Percentiles rank a stretch among this genome's conserved stretches.
phyloP scores from a whole-genome alignment of 176 grass and related monocot species.

The Cymbopogon citratus region DNA sequence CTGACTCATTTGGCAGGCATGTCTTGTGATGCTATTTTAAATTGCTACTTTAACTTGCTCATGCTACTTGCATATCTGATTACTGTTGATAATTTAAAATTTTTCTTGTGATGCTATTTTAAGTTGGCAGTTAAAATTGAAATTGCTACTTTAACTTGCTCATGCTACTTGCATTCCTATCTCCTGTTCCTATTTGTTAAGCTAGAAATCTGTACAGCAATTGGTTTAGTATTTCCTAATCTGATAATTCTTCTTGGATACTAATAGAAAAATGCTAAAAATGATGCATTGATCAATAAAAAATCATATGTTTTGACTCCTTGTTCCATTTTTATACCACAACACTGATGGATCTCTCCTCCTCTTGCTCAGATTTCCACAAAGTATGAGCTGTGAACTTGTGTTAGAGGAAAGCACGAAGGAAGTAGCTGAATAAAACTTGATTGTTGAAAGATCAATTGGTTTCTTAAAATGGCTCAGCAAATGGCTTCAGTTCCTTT shows the following conservation, averaged over 20 bases:
- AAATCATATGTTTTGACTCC: constrained; percentile 3
- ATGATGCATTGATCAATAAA: neutral
- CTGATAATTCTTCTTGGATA: neutral
- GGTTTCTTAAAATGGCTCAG: constrained; percentile 39
- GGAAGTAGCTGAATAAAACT: constrained; percentile 6
- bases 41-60: too few species aligned
- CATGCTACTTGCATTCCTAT: neutral
- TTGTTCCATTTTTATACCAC: constrained; percentile 13
- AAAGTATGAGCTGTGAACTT: constrained; percentile 13
- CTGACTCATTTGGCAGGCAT: neutral
- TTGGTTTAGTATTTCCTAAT: neutral
- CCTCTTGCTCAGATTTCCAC: neutral
- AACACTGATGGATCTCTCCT: neutral
- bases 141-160: neutral
- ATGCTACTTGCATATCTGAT: neutral
- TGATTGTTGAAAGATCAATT: neutral
- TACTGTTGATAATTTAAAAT: neutral
- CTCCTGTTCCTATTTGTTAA: neutral
- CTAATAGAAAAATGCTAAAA: neutral
- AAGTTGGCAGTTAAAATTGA: neutral
- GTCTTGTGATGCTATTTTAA: neutral
- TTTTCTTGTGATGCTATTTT: neutral
- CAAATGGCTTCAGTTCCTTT: constrained; percentile 14
- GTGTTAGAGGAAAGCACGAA: neutral
- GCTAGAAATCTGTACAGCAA: neutral